Evolutionary conservation across 2,329 filamentous ascomycete genomes (phyloP).

Genomic region (Xylaria sp.): DNA sequence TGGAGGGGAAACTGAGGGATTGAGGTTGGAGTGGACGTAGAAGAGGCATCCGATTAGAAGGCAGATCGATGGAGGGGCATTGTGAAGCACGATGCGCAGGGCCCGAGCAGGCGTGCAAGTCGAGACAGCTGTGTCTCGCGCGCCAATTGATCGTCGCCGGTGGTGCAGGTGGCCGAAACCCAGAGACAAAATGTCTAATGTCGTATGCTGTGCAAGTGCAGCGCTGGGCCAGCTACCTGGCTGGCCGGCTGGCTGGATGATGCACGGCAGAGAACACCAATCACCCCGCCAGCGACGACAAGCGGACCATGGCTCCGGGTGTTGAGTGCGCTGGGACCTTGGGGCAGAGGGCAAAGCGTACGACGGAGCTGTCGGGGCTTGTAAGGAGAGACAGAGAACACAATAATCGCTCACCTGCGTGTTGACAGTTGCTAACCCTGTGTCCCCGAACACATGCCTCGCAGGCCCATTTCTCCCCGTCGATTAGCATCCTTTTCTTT

Average conservation of each 20-base stretch:
- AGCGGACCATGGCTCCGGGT: conserved; percentile 7
- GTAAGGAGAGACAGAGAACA: conserved; percentile 34
- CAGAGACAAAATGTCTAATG: not conserved
- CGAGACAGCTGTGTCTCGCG: conserved; percentile 20
- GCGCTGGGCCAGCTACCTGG: conserved; percentile 9
- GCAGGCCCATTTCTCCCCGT: conserved; percentile 98
- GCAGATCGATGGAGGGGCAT: not conserved
- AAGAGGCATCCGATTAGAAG: not conserved
- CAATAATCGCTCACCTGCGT: conserved; percentile 75
- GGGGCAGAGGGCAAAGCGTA: conserved; percentile 26
- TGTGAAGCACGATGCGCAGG: not conserved
- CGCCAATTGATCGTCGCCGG: conserved; percentile 13
- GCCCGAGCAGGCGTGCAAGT: conserved; percentile 13
- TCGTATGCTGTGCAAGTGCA: conserved; percentile 15
- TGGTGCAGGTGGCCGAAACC: conserved; percentile 5
- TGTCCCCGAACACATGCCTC: conserved; percentile 98
- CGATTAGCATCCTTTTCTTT: conserved; percentile 74
- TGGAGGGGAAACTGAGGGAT: not conserved
- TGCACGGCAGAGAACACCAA: conserved; percentile 13
- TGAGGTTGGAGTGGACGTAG: not conserved
- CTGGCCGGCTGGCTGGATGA: conserved; percentile 5
- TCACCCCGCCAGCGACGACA: conserved; percentile 6
- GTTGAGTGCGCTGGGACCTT: conserved; percentile 8
- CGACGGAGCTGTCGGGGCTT: conserved; percentile 22
- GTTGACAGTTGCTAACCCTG: conserved; percentile 98